Base-by-base conservation (phyloP, 257 asterid genomes). In the Solanum megistacrolobum region DNA sequence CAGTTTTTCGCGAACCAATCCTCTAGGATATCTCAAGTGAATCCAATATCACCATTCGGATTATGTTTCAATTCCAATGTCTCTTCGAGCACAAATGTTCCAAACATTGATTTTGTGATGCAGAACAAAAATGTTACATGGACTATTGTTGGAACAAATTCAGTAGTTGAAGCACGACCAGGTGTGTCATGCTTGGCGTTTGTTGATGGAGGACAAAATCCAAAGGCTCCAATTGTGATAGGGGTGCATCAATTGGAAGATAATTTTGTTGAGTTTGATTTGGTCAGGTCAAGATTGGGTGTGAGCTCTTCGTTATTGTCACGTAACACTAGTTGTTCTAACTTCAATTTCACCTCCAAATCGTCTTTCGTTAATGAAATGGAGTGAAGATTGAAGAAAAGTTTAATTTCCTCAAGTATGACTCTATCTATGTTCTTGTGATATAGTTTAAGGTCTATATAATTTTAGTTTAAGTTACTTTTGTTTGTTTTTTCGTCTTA, bases 81-180 rank as follows among this genome's bases (percentile, higher is more conserved):
- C 72, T 41, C 92, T 75, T 90, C 91, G 9, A 88, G 10, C 5
- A 88, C 87, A 3, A 88, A 62, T 16, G 89, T 88, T 39, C 94
- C 96, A 3, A 66, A 87, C n/a, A 88, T 94, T 9, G 89, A 92
- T 18, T 91, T 94, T 21, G 89, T 90, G 27, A 55, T 93, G 92
- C 91, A 92, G 29, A 88, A 88, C 23, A 78, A 71, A 4, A 48
- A 87, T 5, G 65, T 84, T 52, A 75, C 85, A 5, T 90, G 92
- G 93, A 87, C 52, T 1, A 71, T 92, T 18, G 62, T 27, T 10
- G 91, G 92, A 8, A 71, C 91, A 8, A 90, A 90, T 48, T 88
- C 93, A 1, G 14, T 92, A 9, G 78, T 92, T 16, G 41, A 88
- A 72, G 92, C 88, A 7, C 46, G 89, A 27, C 73, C 78, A 3